Evolutionary conservation across 2,329 filamentous ascomycete genomes (phyloP), one percentile per base, ranked within the genome.

Genomic region (Aspergillaceae sp.): DNA sequence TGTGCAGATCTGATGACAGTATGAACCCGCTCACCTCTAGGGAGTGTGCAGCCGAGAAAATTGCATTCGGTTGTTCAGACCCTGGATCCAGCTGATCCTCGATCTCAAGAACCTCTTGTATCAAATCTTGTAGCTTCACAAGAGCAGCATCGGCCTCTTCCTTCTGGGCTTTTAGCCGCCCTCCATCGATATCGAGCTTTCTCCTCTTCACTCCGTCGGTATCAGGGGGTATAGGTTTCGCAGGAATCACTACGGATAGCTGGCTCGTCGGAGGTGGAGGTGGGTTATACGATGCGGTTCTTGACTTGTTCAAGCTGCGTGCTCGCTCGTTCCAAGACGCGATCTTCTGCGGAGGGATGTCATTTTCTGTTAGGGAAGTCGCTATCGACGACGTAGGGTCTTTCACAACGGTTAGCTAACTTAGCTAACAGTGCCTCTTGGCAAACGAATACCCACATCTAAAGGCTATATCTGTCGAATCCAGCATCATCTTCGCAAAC

Each of bases 101-200:
- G 4, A 85, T 84, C 52, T 86, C 78, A 54, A 90, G 88, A 10
- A 95, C 76, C 27, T 83, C 80, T 44, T 80, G 74, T 3, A 94
- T 72, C 41, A 89, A 76, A 34, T 78, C 77, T 46, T 84, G 78
- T 8, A 98, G 70, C 45, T 83, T 81, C 44, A 83, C 72, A 40
- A 90, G 74, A 38, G 87, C 84, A 7, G 80, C 76, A 56, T 95
- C 83, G 4, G 84, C 86, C 58, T 89, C 83, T 56, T 94, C 83
- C 43, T 84, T 83, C 64, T 95, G 87, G 58, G 94, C 88, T 48
- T 60, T 68, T 2, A 88, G 72, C 37, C 79, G 80, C 40, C 83
- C 19, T 19, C 19, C 19, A 19, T 19, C 19, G 19, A 19, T 19
- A 19, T 19, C 19, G 19, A 19, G 19, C 19, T 19, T 19, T 19